Conservation (phyloP, 2,329 filamentous ascomycete species). For the Fusarium mangiferae region DNA sequence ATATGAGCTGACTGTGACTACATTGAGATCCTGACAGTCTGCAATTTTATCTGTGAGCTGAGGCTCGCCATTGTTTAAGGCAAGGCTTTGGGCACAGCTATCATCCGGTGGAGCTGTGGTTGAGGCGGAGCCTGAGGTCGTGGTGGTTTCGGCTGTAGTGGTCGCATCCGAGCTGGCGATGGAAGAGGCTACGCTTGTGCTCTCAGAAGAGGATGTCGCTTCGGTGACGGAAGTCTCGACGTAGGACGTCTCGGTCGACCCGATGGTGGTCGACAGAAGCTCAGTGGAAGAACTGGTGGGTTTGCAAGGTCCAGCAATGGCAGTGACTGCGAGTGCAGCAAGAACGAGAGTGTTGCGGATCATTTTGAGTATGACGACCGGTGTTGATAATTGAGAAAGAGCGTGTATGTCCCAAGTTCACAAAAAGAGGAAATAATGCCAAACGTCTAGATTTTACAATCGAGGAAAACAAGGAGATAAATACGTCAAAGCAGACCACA, state of each 20-base stretch:
- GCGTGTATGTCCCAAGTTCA: accelerated
- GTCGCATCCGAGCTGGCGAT: background rate
- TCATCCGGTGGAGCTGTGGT: background rate
- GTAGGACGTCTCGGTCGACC: background rate
- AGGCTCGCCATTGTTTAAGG: background rate
- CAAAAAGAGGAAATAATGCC: accelerated
- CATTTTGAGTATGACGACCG: background rate
- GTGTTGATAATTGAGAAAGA: background rate
- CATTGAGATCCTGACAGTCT: accelerated
- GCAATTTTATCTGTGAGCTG: background rate
- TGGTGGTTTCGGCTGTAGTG: background rate
- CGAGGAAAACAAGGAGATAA: background rate
- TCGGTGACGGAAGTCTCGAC: background rate
- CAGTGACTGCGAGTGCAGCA: background rate
- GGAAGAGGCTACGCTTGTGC: background rate
- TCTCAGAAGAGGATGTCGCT: background rate
- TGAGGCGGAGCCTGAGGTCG: background rate
- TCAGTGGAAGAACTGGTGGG: background rate
- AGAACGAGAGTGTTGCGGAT: background rate
- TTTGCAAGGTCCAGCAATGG: background rate
- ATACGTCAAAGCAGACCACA: background rate
- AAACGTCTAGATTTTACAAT: too few relatives aligned
- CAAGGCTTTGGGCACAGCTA: too few relatives aligned
- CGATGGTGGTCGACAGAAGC: background rate
- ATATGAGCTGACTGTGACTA: background rate